Evolutionary conservation across 371 early-diverging fungal genomes (phyloP), one percentile per base, ranked within the genome.

Genomic region (Umbelopsis sp.): DNA sequence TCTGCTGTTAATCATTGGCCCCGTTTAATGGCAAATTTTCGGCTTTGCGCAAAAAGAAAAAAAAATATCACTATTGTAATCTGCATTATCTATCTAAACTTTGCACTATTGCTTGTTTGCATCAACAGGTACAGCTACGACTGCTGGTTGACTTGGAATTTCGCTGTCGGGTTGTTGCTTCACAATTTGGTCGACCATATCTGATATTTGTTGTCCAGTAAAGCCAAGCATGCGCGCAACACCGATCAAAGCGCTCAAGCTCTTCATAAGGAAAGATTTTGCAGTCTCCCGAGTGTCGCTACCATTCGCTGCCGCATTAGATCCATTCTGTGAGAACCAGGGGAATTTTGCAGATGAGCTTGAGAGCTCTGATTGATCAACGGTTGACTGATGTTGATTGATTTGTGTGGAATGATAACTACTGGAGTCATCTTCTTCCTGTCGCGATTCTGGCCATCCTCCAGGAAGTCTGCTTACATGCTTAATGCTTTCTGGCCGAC

Each of bases 161-260:
- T 12, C n/a, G n/a, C 16, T 7, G 11, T 57, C 57, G 12, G 41
- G 41, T 1, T 57, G 57, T 18, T 57, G 57, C 5, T 57, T 10
- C 9, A 79, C 73, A 45, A 80, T 72, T 37, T 79, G 73, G 50
- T 74, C 66, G 9, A 79, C 75, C 72, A 80, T 80, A 3, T 71
- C 73, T 29, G 76, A 57, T 32, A 83, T 77, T 50, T 80, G 80
- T 50, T 73, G 57, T 24, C 71, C 71, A 35, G 75, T 72, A 53
- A 76, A 79, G 12, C 83, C 83, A 24, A 83, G 64, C 48, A 80
- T 48, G 38, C 69, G 69, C 4, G 71, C 80, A 16, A 77, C 79
- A 24, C 73, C 72, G n/a, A 83, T 69, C 1, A 83, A 51, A 9
- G 80, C 80, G 50, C 76, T 64, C 2, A 83, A 57, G 44, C 77